Evolutionary conservation across 768 basidiomycete genomes (phyloP).

Genomic region (Paxillus involutus): DNA sequence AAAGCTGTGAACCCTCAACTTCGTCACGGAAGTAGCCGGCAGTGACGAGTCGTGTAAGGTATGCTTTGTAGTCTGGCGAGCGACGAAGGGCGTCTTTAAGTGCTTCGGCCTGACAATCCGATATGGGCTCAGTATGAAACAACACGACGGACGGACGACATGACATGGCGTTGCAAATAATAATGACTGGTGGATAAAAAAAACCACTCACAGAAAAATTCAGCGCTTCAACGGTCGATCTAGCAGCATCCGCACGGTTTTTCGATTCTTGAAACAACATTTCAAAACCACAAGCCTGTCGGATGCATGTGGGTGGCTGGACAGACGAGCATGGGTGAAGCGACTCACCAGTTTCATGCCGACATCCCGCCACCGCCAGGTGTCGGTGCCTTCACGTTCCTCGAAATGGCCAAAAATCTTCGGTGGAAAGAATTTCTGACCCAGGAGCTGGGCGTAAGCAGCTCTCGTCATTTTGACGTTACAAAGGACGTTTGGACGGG

Average conservation of each 20-base stretch:
- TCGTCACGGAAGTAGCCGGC: slow-evolving; percentile 80
- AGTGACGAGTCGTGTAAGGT: slow-evolving; percentile 61
- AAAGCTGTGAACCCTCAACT: slow-evolving; percentile 71
- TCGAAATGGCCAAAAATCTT: slow-evolving; percentile 80
- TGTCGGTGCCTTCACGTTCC: slow-evolving; percentile 59
- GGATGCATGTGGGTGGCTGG: background rate
- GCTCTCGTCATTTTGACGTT: slow-evolving; percentile 82
- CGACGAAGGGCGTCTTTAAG: slow-evolving; percentile 66
- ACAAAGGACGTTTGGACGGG: slow-evolving; percentile 58
- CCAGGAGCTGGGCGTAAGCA: slow-evolving; percentile 89
- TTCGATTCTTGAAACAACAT: slow-evolving; percentile 91
- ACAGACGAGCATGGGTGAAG: background rate
- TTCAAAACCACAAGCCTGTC: slow-evolving; percentile 91
- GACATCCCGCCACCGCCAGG: slow-evolving; percentile 78
- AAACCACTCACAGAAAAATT: slow-evolving; percentile 47
- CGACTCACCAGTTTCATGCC: slow-evolving; percentile 88
- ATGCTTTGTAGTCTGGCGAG: slow-evolving; percentile 67
- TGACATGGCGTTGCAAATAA: background rate
- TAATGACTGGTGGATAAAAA: background rate
- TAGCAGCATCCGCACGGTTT: slow-evolving; percentile 44
- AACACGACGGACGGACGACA: background rate
- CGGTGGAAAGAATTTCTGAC: slow-evolving; percentile 91
- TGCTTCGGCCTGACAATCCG: slow-evolving; percentile 50
- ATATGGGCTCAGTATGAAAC: background rate
- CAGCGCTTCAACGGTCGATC: slow-evolving; percentile 35